Evolutionary conservation across 2,329 filamentous ascomycete genomes (phyloP), one percentile per base, ranked within the genome.

Genomic region (Daldinia sp.): DNA sequence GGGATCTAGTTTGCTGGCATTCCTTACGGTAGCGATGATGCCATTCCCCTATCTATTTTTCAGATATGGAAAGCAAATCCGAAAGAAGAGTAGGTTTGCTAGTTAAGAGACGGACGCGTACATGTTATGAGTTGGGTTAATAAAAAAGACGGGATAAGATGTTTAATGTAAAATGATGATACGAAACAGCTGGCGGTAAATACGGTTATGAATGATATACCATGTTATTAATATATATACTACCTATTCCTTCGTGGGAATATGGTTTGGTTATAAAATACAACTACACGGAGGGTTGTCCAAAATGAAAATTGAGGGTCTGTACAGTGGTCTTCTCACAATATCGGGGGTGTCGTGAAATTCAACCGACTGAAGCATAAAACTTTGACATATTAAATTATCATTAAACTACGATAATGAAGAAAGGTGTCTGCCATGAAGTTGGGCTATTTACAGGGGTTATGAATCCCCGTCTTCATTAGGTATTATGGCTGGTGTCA

Each of bases 11-110:
- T 77, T 91, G 46, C 78, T 91, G 50, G 89, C 84, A 1, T 91
- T 91, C 70, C 74, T 91, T 59, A 87, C 88, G 0, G 74, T 91
- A 2, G 83, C 79, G 55, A 89, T 91, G 86, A 80, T 89, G 78
- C 89, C 89, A 0, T 89, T 91, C 67, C 89, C 89, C 3, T 89
- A 86, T 73, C 75, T 90, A 6, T 90, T 90, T 67, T 90, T 89
- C 80, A 82, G 81, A 48, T 88, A 86, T 68, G 88, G 88, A 50
- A 89, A 89, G 78, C 79, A 74, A 64, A 83, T 90, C 67, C 83
- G 88, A 60, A 80, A 80, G 20, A 84, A 80, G 62, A 90, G 88
- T 73, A 82, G 84, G 54, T 90, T 53, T 54, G 66, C 69, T 13
- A 64, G 50, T 10, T 61, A 71, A 33, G 37, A 54, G 18, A 51